Conservation (phyloP, 1,284 basidiomycete species). For the Trichosporon inkin region DNA sequence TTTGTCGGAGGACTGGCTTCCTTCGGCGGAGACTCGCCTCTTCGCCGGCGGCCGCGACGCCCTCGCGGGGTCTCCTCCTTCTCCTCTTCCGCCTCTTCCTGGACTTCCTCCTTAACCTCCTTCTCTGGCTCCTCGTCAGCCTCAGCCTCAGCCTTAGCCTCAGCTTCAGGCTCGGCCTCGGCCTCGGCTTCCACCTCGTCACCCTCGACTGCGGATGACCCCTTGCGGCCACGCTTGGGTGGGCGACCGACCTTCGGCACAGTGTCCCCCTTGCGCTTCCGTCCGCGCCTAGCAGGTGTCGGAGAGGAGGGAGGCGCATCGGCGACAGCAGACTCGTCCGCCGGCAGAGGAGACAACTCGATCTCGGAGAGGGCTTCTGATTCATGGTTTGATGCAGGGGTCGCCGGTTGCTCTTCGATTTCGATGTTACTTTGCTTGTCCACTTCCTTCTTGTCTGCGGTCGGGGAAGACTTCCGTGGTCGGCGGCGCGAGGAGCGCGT, state of each 20-base stretch:
- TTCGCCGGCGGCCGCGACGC: constrained; percentile 23
- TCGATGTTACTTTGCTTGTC: neutral
- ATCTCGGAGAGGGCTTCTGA: constrained; percentile 2
- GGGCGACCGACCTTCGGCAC: constrained; percentile 1
- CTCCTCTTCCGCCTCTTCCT: constrained; percentile 1
- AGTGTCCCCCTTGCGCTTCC: constrained; percentile 9
- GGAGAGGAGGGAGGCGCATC: constrained; percentile 12
- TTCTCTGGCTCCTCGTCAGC: constrained; percentile 1
- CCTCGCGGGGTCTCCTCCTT: constrained; percentile 23
- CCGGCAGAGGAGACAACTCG: constrained; percentile 14
- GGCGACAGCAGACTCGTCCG: constrained; percentile 7
- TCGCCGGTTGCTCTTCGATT: constrained; percentile 5
- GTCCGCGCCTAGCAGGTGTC: constrained; percentile 10
- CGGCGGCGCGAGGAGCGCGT: neutral
- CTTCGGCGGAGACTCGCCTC: constrained; percentile 25
- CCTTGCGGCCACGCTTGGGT: constrained; percentile 4
- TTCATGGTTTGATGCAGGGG: neutral
- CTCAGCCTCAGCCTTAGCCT: constrained; percentile 8
- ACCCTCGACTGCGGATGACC: neutral
- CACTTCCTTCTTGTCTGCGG: neutral
- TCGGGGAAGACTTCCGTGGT: neutral
- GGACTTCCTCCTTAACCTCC: constrained; percentile 10
- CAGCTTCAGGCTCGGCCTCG: constrained; percentile 5
- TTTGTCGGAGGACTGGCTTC: constrained; percentile 31
- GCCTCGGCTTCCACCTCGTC: constrained; percentile 2